Evolutionary conservation across 805 yeast genomes (phyloP), one percentile per base, ranked within the genome.

Genomic region (Debaryomyces maramus): DNA sequence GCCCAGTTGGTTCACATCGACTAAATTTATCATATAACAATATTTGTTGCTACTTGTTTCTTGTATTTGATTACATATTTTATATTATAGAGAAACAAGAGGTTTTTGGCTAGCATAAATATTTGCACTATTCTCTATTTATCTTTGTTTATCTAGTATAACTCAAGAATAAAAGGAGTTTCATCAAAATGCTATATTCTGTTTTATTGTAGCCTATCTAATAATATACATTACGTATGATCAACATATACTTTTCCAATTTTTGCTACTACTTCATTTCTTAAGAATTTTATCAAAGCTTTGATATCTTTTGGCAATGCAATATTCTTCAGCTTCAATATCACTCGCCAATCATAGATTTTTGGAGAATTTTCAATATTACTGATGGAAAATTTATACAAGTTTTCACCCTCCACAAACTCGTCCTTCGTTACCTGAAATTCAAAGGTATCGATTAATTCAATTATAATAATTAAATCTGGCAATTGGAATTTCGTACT

Each of bases 361-460:
- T 44, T 33, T 5, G 51, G 40, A 2, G 44, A 46, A 3, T 34
- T 39, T 30, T 54, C 52, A 39, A 55, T 34, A 40, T 58, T 50
- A 23, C 50, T 54, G 5, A 62, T 53, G 6, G 70, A 52, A 40
- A 53, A 60, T 26, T 53, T 40, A 51, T 65, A 68, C 23, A 69
- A 52, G 6, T 53, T 53, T 22, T 61, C 63, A 5, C 61, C 65
- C 15, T 59, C 64, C 32, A 52, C 47, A 5, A 42, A 31, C n/a
- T 63, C 67, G 6, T 53, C 56, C 4, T 44, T 43, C 14, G 41
- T 46, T 3, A 43, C 44, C 22, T 52, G 59, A 15, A 40, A 33
- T 43, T 67, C 72, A 43, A 53, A 68, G 30, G 52, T 55, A 44
- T 68, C 72, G 32, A 70, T 59, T 39, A 68, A 57, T 40, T 70